phyloP scores from a whole-genome alignment of 805 yeast genomes.

The Grigorovia yakushimaensis region DNA sequence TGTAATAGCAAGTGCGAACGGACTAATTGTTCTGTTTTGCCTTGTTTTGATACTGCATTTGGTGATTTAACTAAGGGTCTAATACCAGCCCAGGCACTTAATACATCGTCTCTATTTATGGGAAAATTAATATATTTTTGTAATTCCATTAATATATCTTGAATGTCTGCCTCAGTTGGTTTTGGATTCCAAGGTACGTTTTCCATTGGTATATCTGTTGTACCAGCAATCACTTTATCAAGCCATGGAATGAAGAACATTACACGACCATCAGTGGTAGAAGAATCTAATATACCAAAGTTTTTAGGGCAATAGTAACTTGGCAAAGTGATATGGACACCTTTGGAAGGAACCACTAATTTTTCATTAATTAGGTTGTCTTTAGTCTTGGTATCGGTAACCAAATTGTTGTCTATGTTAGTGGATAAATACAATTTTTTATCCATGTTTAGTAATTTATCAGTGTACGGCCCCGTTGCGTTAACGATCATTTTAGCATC shows the following conservation, averaged over 20 bases:
- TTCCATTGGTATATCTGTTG: slow-evolving; percentile 83
- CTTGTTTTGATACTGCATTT: slow-evolving; percentile 35
- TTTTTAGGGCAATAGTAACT: slow-evolving; percentile 83
- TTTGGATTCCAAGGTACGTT: slow-evolving; percentile 65
- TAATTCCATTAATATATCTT: slow-evolving; percentile 76
- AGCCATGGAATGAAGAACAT: slow-evolving; percentile 98
- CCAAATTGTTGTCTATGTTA: slow-evolving; percentile 34
- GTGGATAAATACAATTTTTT: slow-evolving; percentile 56
- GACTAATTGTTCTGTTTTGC: slow-evolving; percentile 65
- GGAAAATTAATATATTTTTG: slow-evolving; percentile 85
- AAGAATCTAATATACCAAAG: slow-evolving; percentile 84
- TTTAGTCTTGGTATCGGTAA: slow-evolving; percentile 2
- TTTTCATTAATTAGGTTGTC: slow-evolving; percentile 20
- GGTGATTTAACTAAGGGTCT: slow-evolving; percentile 91
- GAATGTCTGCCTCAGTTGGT: slow-evolving; percentile 81
- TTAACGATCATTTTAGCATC: slow-evolving; percentile 70
- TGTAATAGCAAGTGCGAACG: slow-evolving; percentile 77
- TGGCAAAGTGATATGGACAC: slow-evolving; percentile 87
- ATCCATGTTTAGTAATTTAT: slow-evolving; percentile 79
- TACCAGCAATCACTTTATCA: slow-evolving; percentile 92
- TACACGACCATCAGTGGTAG: slow-evolving; percentile 90
- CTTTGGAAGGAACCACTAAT: slow-evolving; percentile 91
- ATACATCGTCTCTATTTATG: slow-evolving; percentile 80
- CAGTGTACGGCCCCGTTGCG: slow-evolving; percentile 94
- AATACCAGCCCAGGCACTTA: slow-evolving; percentile 95